Evolutionary conservation across 2,329 filamentous ascomycete species (phyloP), one percentile per base, ranked within the genome.

Genomic region (Elsinoe batatas): DNA sequence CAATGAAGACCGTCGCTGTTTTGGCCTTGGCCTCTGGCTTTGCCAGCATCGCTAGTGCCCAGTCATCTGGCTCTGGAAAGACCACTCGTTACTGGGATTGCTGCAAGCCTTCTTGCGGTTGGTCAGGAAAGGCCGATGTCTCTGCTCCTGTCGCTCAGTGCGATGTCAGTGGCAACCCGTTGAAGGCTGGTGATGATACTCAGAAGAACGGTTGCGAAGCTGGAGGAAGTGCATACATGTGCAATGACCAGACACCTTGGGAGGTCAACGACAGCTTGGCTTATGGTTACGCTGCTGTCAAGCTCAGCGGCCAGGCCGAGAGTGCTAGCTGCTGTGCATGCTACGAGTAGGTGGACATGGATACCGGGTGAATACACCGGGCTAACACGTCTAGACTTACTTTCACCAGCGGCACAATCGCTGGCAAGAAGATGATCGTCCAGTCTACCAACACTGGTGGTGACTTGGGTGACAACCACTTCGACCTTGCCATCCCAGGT

Each of bases 31-130:
- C 60, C 57, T 58, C 62, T 22, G 63, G 61, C 53, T 57, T 64
- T 35, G 59, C 60, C 44, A 59, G 54, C 51, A 35, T 65, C 18
- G 40, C 58, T 18, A 58, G 50, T 17, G 63, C 64, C 22, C 58
- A 61, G 42, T 54, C 58, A n/a, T 63, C 64, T 36, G 64, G 64
- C 40, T 61, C 64, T 18, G 69, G 68, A 37, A 61, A 53, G 22
- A 70, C 68, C 30, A 69, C 68, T 15, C 65, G 69, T 53, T 70
- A 70, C 61, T 71, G 79, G 78, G 83, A 87, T 67, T 87, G 84
- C 73, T 87, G 83, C 72, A 87, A 88, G 73, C 79, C 82, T 20
- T 83, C 80, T 17, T 87, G 83, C 66, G 74, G 75, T 3, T 76
- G 82, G 82, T 65, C 73, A 11, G 74, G 68, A 54, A 85, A 85